Conservation (phyloP, 805 yeast genomes). For the Metschnikowia cerradonensis region DNA sequence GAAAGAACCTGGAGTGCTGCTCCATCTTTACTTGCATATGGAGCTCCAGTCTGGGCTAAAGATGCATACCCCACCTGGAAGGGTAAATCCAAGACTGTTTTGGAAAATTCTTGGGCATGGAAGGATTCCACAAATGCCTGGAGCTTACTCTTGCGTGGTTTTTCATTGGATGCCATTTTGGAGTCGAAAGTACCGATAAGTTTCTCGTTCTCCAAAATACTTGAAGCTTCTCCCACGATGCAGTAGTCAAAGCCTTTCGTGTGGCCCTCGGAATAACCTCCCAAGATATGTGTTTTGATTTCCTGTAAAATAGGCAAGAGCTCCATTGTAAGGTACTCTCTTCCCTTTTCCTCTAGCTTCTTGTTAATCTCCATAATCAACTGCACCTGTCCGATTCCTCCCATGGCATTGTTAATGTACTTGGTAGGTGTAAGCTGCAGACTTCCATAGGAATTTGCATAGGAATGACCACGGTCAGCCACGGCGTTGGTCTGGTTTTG, state of each 20-base stretch:
- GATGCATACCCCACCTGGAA: constrained; percentile 87
- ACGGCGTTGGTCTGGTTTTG: constrained; percentile 75
- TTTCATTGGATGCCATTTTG: constrained; percentile 15
- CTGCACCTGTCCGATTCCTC: constrained; percentile 76
- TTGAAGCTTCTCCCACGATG: constrained; percentile 54
- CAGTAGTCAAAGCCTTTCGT: constrained; percentile 44
- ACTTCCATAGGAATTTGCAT: constrained; percentile 65
- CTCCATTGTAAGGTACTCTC: constrained; percentile 36
- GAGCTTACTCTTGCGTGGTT: constrained; percentile 16
- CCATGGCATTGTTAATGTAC: constrained; percentile 56
- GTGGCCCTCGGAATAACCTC: constrained; percentile 19
- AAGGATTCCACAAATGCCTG: constrained; percentile 16
- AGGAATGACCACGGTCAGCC: constrained; percentile 85
- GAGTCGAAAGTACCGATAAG: constrained; percentile 29
- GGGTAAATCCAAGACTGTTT: constrained; percentile 65
- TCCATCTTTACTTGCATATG: constrained; percentile 68
- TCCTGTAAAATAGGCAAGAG: constrained; percentile 61
- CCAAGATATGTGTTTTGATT: constrained; percentile 44
- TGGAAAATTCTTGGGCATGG: constrained; percentile 10
- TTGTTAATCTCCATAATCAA: constrained; percentile 59
- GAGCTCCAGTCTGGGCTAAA: constrained; percentile 58
- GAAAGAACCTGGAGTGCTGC: constrained; percentile 82
- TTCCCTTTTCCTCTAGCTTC: constrained; percentile 41
- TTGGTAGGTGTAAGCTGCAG: constrained; percentile 60
- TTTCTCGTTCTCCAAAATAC: constrained; percentile 33